Conservation (phyloP, 2,329 filamentous ascomycete species). For the Apiospora sp. region DNA sequence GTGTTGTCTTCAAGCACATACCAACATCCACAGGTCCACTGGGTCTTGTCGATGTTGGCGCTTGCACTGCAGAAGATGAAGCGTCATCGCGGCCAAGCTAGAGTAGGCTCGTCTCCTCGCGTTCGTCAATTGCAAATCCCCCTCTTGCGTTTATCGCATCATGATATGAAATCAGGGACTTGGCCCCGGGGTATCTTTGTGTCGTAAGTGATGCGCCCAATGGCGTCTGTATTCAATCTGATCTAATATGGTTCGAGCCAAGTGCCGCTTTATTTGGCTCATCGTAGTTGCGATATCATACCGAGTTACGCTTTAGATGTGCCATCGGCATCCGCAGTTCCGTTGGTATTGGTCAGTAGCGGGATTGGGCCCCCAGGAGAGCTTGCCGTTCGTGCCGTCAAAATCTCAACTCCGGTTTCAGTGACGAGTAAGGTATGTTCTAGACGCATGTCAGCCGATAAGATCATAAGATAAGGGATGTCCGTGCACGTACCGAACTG, state of each 20-base stretch:
- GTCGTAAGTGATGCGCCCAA: not conserved
- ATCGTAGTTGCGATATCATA: not conserved
- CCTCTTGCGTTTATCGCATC: not conserved
- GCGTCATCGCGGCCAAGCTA: not conserved
- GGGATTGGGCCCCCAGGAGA: conserved; percentile 77
- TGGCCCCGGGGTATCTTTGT: not conserved
- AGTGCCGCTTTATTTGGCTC: not conserved
- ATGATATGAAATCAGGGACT: not conserved
- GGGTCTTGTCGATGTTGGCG: not conserved
- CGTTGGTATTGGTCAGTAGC: conserved; percentile 49
- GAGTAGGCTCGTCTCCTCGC: not conserved
- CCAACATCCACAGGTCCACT: not conserved
- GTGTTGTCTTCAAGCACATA: not conserved
- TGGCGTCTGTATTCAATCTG: conserved; percentile 1
- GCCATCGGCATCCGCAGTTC: not conserved
- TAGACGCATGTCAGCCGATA: conserved; percentile 37
- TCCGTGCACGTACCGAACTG: conserved; percentile 76
- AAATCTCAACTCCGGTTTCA: conserved; percentile 79
- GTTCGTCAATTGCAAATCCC: not conserved
- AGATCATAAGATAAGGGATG: not conserved
- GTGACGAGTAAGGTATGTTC: conserved; percentile 87
- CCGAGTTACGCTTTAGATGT: not conserved
- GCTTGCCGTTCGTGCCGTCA: conserved; percentile 74
- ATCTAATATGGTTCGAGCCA: not conserved
- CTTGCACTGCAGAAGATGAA: not conserved